Evolutionary conservation across 768 basidiomycete genomes (phyloP).

Genomic region (Cystobasidium onofrii): DNA sequence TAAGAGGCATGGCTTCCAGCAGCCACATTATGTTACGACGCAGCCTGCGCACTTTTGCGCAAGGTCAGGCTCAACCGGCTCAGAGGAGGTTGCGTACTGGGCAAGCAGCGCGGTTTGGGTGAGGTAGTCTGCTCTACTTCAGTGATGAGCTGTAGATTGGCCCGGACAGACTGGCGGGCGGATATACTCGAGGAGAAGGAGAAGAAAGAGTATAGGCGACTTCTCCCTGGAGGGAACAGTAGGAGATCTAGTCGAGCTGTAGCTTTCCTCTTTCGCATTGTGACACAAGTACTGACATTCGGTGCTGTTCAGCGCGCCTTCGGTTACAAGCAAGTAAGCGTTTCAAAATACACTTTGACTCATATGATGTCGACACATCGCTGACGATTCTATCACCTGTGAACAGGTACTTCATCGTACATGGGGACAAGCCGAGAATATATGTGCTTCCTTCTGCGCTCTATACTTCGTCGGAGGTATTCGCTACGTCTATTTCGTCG

Average conservation of each 20-base stretch:
- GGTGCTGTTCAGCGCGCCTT: constrained; percentile 34
- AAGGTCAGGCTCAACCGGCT: too few species aligned
- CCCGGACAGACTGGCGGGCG: neutral
- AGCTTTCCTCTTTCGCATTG: neutral
- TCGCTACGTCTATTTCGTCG: constrained; percentile 70
- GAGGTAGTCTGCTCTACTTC: neutral
- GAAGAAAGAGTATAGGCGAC: constrained; percentile 53
- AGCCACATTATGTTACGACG: too few species aligned
- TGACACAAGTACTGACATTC: neutral
- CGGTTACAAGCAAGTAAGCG: constrained; percentile 40
- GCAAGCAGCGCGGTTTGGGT: constrained; percentile 44
- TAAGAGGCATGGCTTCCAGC: too few species aligned
- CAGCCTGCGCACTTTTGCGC: too few species aligned
- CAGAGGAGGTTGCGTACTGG: too few species aligned
- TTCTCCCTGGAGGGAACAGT: constrained; percentile 57
- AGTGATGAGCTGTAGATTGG: neutral
- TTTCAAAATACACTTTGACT: too few species aligned
- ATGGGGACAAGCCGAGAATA: constrained; percentile 75
- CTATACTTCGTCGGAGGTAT: constrained; percentile 70
- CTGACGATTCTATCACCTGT: neutral
- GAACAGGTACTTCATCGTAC: constrained; percentile 71
- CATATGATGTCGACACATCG: neutral
- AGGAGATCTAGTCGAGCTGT: neutral
- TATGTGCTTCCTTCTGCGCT: constrained; percentile 80
- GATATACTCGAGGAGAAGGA: neutral